phyloP scores from a whole-genome alignment of 2,329 filamentous ascomycete genomes.

The Cladobotryum protrusum region DNA sequence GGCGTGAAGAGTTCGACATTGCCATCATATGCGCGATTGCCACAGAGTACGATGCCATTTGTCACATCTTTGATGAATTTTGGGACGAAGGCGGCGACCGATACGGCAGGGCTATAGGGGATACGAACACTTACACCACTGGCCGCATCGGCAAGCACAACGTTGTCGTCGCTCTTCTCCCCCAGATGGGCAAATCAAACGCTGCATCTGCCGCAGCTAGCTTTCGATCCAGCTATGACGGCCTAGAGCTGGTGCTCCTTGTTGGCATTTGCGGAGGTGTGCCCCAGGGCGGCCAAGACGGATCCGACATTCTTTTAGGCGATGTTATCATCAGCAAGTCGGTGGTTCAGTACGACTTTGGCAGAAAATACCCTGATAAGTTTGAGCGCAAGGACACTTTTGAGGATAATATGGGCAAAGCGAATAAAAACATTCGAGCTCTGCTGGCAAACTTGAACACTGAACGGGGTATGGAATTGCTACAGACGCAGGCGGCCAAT shows the following conservation, averaged over 20 bases:
- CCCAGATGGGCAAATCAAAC: conserved; percentile 22
- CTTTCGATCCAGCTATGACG: conserved; percentile 26
- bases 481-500: too few species aligned
- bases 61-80: conserved; percentile 12
- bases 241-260: conserved; percentile 27
- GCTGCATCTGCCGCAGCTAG: conserved; percentile 21
- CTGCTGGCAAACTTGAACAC: too few species aligned
- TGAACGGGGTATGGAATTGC: too few species aligned
- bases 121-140: conserved; percentile 17
- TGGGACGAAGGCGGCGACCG: conserved; percentile 11
- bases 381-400: conserved; percentile 11
- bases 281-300: conserved; percentile 15
- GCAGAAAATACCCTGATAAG: conserved; percentile 17
- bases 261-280: conserved; percentile 35
- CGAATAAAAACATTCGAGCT: too few species aligned
- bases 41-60: conserved; percentile 11
- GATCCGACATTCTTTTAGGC: conserved; percentile 21
- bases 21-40: conserved; percentile 12
- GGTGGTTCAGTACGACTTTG: conserved; percentile 26
- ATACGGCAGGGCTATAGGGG: conserved; percentile 10
- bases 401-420: too few species aligned
- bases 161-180: conserved; percentile 22
- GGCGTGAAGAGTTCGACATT: conserved; percentile 7
- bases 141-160: conserved; percentile 20
- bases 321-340: conserved; percentile 26